These are phyloP conservation scores for Eucalyptus regnans DNA, from an alignment of 345 rosid genomes.

Conservation along the genomic window DNA sequence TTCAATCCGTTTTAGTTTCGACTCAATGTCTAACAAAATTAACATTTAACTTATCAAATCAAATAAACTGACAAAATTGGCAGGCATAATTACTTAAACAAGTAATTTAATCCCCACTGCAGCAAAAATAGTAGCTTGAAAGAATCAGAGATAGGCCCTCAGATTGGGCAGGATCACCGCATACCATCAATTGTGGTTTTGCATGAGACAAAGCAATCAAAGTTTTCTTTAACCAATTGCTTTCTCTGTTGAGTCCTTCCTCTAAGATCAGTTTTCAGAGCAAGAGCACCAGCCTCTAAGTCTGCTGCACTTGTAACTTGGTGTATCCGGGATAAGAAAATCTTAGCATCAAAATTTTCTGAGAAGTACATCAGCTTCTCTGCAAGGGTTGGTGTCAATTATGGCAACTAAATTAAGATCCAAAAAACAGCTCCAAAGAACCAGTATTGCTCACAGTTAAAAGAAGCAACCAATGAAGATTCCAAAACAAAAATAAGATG, in stretches of 20 bases:
- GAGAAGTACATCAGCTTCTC: conserved; percentile 89
- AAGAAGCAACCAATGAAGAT: neutral
- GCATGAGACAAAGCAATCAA: conserved; percentile 99
- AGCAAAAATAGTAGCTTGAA: neutral
- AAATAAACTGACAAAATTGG: neutral
- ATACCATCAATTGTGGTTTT: conserved; percentile 98
- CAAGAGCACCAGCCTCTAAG: conserved; percentile 90
- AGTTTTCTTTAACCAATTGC: conserved; percentile 93
- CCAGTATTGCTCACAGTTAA: neutral
- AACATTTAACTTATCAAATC: neutral
- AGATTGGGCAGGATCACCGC: neutral
- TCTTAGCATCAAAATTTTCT: conserved; percentile 81
- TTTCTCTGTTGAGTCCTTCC: conserved; percentile 90
- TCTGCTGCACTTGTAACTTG: conserved; percentile 76
- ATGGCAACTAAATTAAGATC: neutral
- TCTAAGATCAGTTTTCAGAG: conserved; percentile 85
- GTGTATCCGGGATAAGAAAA: conserved; percentile 86
- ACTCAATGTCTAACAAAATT: conserved; percentile 61
- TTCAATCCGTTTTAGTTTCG: conserved; percentile 90
- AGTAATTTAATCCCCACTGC: neutral
- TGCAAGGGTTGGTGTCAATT: conserved; percentile 18
- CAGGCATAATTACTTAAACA: neutral
- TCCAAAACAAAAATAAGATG: neutral
- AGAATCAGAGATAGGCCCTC: neutral
- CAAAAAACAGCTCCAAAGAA: neutral